Evolutionary conservation across 768 basidiomycete genomes (phyloP).

Genomic region (Gymnopilus junonius): DNA sequence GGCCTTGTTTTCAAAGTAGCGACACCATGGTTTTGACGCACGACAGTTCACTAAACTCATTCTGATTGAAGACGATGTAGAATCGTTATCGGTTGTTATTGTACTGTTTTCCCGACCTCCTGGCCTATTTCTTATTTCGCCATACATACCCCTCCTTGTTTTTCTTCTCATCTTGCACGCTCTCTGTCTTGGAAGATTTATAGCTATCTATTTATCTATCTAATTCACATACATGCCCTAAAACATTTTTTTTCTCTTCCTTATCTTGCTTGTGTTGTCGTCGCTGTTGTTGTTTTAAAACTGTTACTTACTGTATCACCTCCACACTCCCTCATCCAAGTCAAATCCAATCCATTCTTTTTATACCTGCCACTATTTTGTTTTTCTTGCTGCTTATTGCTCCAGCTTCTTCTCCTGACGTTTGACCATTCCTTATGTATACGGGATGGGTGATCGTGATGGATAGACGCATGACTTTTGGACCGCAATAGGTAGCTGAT

Average conservation of each 20-base stretch:
- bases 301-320: constrained; percentile 17
- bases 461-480: background rate
- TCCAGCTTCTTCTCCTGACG: background rate
- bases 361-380: background rate
- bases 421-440: background rate
- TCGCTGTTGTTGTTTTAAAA: background rate
- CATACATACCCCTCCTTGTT: constrained; percentile 3
- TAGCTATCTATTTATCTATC: constrained; percentile 12
- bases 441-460: background rate
- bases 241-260: background rate
- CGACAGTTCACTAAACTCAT: background rate
- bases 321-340: constrained; percentile 1
- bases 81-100: background rate
- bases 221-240: background rate
- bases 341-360: constrained; percentile 16
- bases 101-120: background rate
- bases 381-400: background rate
- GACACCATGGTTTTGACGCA: background rate
- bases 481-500: background rate
- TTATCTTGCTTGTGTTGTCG: too few species aligned
- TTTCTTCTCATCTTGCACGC: background rate
- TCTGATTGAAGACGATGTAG: background rate
- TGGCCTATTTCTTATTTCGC: background rate
- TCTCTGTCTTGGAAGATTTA: constrained; percentile 8
- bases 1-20: background rate